A percentile compares a stretch with the other conserved stretches of the same genome.
phyloP scores from a whole-genome alignment of 2,329 filamentous ascomycete species.

The Fusarium liriodendri region DNA sequence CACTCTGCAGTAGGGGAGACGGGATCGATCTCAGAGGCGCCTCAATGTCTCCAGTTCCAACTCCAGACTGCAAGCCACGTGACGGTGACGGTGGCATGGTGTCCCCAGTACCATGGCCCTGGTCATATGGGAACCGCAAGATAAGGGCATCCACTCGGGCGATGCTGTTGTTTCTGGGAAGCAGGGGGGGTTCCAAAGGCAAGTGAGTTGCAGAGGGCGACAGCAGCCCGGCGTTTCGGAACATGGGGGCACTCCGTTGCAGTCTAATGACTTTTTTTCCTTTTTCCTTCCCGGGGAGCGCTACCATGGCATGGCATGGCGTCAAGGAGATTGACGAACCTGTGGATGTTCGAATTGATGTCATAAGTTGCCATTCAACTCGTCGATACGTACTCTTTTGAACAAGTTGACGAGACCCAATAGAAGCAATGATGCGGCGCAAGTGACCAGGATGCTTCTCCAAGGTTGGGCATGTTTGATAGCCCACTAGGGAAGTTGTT shows the following conservation, averaged over 20 bases:
- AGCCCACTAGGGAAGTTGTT: background rate
- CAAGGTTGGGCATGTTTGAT: slow-evolving; percentile 16
- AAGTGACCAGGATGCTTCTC: slow-evolving; percentile 2
- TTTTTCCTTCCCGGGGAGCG: background rate
- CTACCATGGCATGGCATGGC: background rate
- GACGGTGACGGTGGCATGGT: slow-evolving; percentile 29
- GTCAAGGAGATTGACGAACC: background rate
- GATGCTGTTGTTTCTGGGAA: slow-evolving; percentile 10
- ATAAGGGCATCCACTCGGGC: slow-evolving; percentile 24
- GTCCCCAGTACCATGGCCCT: slow-evolving; percentile 29
- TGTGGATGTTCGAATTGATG: background rate
- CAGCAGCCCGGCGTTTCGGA: slow-evolving; percentile 28
- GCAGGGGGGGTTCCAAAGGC: slow-evolving; percentile 3
- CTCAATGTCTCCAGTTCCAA: slow-evolving; percentile 1
- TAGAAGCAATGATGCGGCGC: background rate
- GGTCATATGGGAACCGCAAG: slow-evolving; percentile 14
- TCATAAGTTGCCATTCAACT: background rate
- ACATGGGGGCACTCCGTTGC: background rate
- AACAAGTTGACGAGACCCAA: background rate
- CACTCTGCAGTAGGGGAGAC: background rate
- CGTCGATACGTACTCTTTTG: background rate
- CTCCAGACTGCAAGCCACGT: slow-evolving; percentile 11
- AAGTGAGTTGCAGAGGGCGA: slow-evolving; percentile 4
- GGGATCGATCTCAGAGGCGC: background rate
- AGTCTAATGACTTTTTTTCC: background rate